Conservation (phyloP, 805 yeast species). For the Hyphopichia homilentoma region DNA sequence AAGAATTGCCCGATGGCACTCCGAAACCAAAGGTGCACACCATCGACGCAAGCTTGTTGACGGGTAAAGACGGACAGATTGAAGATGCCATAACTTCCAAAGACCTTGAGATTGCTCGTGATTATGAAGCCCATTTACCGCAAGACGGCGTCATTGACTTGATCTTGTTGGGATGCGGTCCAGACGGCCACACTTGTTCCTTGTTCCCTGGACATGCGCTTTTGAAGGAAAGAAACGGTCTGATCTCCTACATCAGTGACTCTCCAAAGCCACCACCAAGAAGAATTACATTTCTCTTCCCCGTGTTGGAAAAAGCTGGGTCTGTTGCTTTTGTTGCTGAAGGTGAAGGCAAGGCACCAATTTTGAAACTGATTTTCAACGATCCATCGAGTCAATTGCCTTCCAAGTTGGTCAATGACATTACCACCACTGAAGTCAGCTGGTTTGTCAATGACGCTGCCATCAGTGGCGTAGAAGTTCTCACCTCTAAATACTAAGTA, state of each 20-base stretch:
- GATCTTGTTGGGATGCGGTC: slow-evolving; percentile 85
- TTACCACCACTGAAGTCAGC: slow-evolving; percentile 47
- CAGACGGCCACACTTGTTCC: slow-evolving; percentile 95
- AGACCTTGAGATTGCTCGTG: slow-evolving; percentile 50
- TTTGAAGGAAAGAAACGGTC: slow-evolving; percentile 48
- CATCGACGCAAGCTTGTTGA: slow-evolving; percentile 59
- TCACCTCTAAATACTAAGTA: slow-evolving; percentile 32
- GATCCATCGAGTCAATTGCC: slow-evolving; percentile 54
- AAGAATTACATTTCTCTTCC: slow-evolving; percentile 85
- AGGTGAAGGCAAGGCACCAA: slow-evolving; percentile 77
- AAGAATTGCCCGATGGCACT: slow-evolving; percentile 37
- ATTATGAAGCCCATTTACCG: slow-evolving; percentile 61
- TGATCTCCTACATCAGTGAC: slow-evolving; percentile 66
- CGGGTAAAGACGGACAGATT: slow-evolving; percentile 43
- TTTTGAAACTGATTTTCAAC: slow-evolving; percentile 68
- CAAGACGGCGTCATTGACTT: slow-evolving; percentile 49
- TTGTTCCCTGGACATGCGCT: slow-evolving; percentile 81
- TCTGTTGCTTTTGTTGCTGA: slow-evolving; percentile 81
- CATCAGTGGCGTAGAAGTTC: slow-evolving; percentile 53
- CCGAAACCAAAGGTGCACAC: slow-evolving; percentile 56
- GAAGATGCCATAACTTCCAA: slow-evolving; percentile 46
- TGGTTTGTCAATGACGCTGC: slow-evolving; percentile 91
- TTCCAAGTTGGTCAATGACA: slow-evolving; percentile 66
- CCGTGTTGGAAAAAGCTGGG: slow-evolving; percentile 54
- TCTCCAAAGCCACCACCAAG: slow-evolving; percentile 94